A percentile compares a stretch with the other conserved stretches of the same genome.
phyloP scores from a whole-genome alignment of 1,284 basidiomycete species.

The Marasmius fiardii region DNA sequence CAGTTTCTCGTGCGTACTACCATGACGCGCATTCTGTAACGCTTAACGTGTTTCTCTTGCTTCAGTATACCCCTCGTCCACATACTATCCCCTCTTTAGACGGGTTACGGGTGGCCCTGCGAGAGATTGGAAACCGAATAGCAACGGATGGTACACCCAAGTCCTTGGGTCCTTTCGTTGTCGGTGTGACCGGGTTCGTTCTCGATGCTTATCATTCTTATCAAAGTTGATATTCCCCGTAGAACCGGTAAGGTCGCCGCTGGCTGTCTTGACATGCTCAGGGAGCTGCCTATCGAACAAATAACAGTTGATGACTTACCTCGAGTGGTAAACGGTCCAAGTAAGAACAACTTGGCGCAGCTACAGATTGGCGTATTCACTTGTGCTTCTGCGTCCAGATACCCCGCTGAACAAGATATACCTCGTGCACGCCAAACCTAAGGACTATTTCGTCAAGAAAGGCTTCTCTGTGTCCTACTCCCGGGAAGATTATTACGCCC shows the following conservation, averaged over 20 bases:
- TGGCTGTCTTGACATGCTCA: conserved; percentile 70
- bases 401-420: conserved; percentile 52
- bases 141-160: conserved; percentile 56
- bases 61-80: conserved; percentile 75
- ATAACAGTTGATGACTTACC: conserved; percentile 59
- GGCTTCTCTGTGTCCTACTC: conserved; percentile 51
- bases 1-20: conserved; percentile 69
- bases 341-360: conserved; percentile 31
- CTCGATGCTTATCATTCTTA: not conserved
- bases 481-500: conserved; percentile 68
- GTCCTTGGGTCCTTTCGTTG: conserved; percentile 71
- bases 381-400: not conserved
- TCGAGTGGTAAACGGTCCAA: conserved; percentile 44
- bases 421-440: conserved; percentile 68
- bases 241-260: conserved; percentile 80
- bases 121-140: conserved; percentile 58
- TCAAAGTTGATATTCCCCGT: not conserved
- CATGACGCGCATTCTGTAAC: not conserved
- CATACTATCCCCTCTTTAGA: conserved; percentile 67
- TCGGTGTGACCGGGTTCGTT: conserved; percentile 78
- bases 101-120: conserved; percentile 56
- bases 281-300: conserved; percentile 64
- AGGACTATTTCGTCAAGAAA: conserved; percentile 61
- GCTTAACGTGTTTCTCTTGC: conserved; percentile 1
- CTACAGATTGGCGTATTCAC: not conserved